These are phyloP conservation scores for Stygiomarasmius scandens DNA, from an alignment of 1,284 basidiomycete species.

Conservation along the genomic window DNA sequence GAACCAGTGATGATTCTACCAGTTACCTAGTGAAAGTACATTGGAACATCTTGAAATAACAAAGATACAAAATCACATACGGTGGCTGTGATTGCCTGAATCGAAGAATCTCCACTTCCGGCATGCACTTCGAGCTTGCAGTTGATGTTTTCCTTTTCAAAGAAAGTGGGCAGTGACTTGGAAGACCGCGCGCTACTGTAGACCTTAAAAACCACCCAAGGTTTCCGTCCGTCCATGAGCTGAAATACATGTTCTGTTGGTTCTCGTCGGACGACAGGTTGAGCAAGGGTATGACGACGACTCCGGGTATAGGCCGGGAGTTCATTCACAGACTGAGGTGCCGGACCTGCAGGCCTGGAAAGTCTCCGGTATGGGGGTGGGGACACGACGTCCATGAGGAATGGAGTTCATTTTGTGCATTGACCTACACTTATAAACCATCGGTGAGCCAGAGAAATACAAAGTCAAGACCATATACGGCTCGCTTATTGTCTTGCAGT, in stretches of 20 bases:
- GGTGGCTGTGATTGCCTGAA: slow-evolving; percentile 43
- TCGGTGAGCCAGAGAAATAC: not conserved
- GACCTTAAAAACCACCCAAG: slow-evolving; percentile 45
- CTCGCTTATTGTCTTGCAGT: not conserved
- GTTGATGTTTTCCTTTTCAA: slow-evolving; percentile 51
- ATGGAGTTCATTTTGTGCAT: slow-evolving; percentile 16
- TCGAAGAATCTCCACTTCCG: slow-evolving; percentile 46
- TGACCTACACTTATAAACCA: not conserved
- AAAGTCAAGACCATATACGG: not conserved
- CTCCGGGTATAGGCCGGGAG: slow-evolving; percentile 48
- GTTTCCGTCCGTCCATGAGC: slow-evolving; percentile 14
- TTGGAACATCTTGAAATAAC: not conserved
- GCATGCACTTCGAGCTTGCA: slow-evolving; percentile 45
- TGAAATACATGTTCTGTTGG: slow-evolving; percentile 48
- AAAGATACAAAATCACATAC: slow-evolving; percentile 29
- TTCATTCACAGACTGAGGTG: slow-evolving; percentile 43
- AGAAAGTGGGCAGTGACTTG: slow-evolving; percentile 48
- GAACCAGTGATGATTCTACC: slow-evolving; percentile 51
- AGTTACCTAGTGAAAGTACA: slow-evolving; percentile 35
- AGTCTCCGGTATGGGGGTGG: slow-evolving; percentile 50
- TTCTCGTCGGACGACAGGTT: slow-evolving; percentile 38
- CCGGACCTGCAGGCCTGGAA: slow-evolving; percentile 47
- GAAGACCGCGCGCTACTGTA: slow-evolving; percentile 50
- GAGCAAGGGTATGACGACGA: slow-evolving; percentile 40
- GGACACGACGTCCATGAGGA: slow-evolving; percentile 44